Conservation (phyloP, 371 early-diverging fungal species). For the Zychaea mexicana region DNA sequence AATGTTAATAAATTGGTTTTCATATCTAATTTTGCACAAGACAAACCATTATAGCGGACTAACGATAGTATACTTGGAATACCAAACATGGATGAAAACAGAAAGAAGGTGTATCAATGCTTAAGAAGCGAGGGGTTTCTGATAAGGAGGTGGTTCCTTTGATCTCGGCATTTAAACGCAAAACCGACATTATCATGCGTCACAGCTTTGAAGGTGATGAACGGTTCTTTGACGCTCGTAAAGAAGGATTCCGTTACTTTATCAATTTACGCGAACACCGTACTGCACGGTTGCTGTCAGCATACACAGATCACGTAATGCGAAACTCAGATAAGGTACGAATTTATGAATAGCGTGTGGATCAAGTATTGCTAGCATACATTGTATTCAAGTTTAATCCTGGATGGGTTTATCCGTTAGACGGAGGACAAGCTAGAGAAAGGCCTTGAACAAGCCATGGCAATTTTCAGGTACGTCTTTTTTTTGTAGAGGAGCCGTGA, state of each 20-base stretch:
- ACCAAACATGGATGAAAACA: no score
- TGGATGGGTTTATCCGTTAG: background rate
- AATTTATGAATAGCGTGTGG: background rate
- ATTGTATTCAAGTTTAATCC: no score
- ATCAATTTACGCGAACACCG: slow-evolving; percentile 83
- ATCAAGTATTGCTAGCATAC: no score
- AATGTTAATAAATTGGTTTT: no score
- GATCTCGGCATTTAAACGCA: slow-evolving; percentile 61
- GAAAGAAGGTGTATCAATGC: slow-evolving; percentile 32
- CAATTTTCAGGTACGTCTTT: slow-evolving; percentile 25
- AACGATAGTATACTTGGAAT: background rate
- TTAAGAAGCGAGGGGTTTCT: slow-evolving; percentile 15
- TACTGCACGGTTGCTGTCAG: slow-evolving; percentile 79
- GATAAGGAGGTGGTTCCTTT: slow-evolving; percentile 4
- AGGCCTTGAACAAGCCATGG: slow-evolving; percentile 33
- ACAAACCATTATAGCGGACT: background rate
- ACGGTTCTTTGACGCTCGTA: slow-evolving; percentile 66
- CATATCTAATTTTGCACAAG: no score
- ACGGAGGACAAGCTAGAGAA: slow-evolving; percentile 23
- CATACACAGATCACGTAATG: slow-evolving; percentile 32
- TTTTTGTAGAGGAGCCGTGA: no score
- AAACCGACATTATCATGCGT: slow-evolving; percentile 67
- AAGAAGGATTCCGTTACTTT: slow-evolving; percentile 83
- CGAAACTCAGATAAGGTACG: slow-evolving; percentile 25
- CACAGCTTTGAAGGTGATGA: slow-evolving; percentile 70